Evolutionary conservation across 164 flowering plant species (phyloP), one percentile per base, ranked within the genome.

Genomic region (Macadamia tetraphylla): DNA sequence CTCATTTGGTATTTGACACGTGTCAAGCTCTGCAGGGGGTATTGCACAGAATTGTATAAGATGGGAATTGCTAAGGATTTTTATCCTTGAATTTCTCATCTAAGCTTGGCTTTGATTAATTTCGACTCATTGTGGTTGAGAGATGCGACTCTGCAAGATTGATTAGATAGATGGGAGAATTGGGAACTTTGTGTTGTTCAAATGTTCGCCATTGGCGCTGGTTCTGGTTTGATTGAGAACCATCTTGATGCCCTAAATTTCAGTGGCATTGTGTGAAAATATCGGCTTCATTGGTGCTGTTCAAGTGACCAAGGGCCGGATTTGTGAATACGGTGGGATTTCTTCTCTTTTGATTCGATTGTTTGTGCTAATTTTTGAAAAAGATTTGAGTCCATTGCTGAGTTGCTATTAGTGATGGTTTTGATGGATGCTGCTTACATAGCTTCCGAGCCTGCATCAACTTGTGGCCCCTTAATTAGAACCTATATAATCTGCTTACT

Each of bases 241-340:
- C 10, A 6, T 60, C 9, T 69, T n/a, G 63, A 63, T 73, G 68
- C 51, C 62, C 32, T 67, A 48, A 43, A 69, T 44, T 78, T 62
- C 55, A 46, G 73, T 58, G 65, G 52, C 67, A 29, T 64, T 67
- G 60, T 29, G 52, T 23, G 68, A 70, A 64, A 76, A 94, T 89
- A 96, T 85, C 96, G 60, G 91, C 95, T 76, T 72, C 96, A 4
- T 72, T 83, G 70, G 89, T 88, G 71, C 80, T 91, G 65, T 84
- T 90, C 67, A 96, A 94, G 65, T 86, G 96, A 59, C 89, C 94
- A 3, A 78, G 94, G 72, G 73, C 73, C 14, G 97, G 88, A 31
- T 74, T 80, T 64, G 67, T 89, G 5, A 91, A 87, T 70, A 82
- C 94, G 85, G 98, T 89, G 84, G 85, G 98, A 64, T 49, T 65